Evolutionary conservation across 768 basidiomycete genomes (phyloP), one percentile per base, ranked within the genome.

Genomic region (Termitomyces sp.): DNA sequence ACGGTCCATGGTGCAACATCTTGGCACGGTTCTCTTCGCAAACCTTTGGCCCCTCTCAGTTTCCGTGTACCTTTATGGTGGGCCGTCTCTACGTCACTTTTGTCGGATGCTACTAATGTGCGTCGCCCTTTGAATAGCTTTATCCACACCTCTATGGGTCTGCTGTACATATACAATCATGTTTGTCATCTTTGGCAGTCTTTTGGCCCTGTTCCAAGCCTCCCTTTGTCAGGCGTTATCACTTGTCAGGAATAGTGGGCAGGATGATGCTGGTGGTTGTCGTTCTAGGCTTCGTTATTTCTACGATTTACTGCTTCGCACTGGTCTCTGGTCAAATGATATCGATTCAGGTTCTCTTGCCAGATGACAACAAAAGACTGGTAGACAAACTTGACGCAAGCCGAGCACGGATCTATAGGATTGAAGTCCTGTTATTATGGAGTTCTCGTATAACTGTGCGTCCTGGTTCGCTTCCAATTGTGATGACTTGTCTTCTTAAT

Each of bases 381-480:
- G 27, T 4, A n/a, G 27, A 44, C 11, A 44, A 29, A 29, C 27
- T 2, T 10, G 29, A n/a, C 20, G 46, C 22, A 2, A 20, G 3
- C 3, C 12, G 9, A 15, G 31, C 32, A 15, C 32, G 22, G 15
- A 13, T 48, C 4, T 48, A 32, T 10, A 35, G 11, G 13, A 35
- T 41, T 18, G 40, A 52, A 13, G n/a, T 41, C 3, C 3, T 53
- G 5, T 18, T 36, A 3, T 6, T 44, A 16, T 53, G 52, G 52
- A 38, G 52, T 29, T 44, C 52, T 27, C 40, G 52, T 25, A 38
- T 45, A 44, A 25, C 35, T 53, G 42, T 53, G 7, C 27, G 43
- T 45, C 3, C 12, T 23, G 25, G 25, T 25, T 9, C 16, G 6
- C 15, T 31, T 38, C 7, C n/a, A 4, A 33, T 43, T 16, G 33